These are phyloP conservation scores for Setaria viridis DNA, from an alignment of 202 grass and related monocot genomes.

Conservation along the genomic window DNA sequence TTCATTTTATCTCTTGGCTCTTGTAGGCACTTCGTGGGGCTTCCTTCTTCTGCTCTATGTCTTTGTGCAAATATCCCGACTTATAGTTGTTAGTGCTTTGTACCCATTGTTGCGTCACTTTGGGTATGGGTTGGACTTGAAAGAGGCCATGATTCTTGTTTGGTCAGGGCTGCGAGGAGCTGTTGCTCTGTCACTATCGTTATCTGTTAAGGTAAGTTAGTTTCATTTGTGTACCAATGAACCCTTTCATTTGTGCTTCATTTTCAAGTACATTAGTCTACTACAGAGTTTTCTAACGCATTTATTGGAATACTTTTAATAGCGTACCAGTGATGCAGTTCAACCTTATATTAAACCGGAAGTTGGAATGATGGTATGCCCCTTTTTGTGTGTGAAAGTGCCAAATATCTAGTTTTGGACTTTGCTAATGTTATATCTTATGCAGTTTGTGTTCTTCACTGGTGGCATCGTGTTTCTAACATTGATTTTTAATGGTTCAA, in stretches of 20 bases:
- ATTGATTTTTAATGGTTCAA: constrained; percentile 92
- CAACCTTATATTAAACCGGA: constrained; percentile 67
- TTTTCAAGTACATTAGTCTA: constrained; percentile 39
- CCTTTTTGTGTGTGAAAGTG: neutral
- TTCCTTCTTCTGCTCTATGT: constrained; percentile 88
- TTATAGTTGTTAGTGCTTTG: constrained; percentile 72
- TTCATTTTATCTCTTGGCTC: constrained; percentile 37
- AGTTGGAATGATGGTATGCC: constrained; percentile 82
- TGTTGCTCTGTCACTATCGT: constrained; percentile 77
- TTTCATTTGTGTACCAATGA: constrained; percentile 21
- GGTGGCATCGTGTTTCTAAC: constrained; percentile 92
- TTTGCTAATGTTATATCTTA: constrained; percentile 39
- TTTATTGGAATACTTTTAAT: constrained; percentile 42
- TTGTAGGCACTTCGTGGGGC: constrained; percentile 85
- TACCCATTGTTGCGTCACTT: constrained; percentile 82
- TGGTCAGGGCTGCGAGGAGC: constrained; percentile 91
- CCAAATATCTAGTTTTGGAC: constrained; percentile 21
- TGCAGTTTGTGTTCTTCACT: constrained; percentile 98
- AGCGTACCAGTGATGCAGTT: constrained; percentile 76
- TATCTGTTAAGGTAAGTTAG: constrained; percentile 82
- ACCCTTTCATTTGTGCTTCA: neutral
- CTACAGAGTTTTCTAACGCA: constrained; percentile 25
- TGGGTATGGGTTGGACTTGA: constrained; percentile 85
- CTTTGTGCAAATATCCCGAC: constrained; percentile 76
- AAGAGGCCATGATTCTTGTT: constrained; percentile 82